Evolutionary conservation across 1,284 basidiomycete genomes (phyloP).

Genomic region (Pseudozyma sp.): DNA sequence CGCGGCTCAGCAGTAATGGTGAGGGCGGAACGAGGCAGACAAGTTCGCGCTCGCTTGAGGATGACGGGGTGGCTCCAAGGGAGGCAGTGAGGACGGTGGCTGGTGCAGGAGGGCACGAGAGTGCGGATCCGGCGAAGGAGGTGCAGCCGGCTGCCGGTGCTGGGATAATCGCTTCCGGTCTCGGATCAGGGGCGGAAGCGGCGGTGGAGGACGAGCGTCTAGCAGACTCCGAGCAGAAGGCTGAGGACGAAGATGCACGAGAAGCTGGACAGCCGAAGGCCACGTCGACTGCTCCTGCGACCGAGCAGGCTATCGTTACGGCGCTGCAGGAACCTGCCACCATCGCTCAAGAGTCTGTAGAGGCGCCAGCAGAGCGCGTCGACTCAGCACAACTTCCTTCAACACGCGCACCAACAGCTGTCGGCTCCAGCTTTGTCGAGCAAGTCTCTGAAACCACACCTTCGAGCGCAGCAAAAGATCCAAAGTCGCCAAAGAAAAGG

Average conservation of each 20-base stretch:
- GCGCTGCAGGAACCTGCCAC: too few species aligned
- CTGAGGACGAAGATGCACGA: slow-evolving; percentile 17
- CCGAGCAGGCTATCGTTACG: not conserved
- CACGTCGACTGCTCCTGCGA: not conserved
- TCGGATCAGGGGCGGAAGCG: slow-evolving; percentile 24
- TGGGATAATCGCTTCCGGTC: slow-evolving; percentile 25
- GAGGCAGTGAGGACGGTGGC: slow-evolving; percentile 24
- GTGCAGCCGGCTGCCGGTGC: slow-evolving; percentile 17
- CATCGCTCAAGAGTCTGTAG: not conserved
- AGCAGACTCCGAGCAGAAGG: slow-evolving; percentile 19
- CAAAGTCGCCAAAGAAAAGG: slow-evolving; percentile 19
- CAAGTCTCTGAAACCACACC: not conserved
- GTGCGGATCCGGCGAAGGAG: slow-evolving; percentile 10
- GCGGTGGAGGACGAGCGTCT: slow-evolving; percentile 22
- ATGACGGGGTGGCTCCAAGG: not conserved
- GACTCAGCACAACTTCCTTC: not conserved
- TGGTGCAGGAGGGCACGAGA: slow-evolving; percentile 18
- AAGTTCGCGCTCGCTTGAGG: not conserved
- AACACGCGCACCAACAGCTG: not conserved
- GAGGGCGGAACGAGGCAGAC: not conserved
- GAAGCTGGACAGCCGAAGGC: not conserved
- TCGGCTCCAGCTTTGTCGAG: slow-evolving; percentile 22
- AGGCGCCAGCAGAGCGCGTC: not conserved
- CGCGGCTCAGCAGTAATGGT: not conserved
- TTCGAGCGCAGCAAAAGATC: not conserved